Evolutionary conservation across 257 asterid species (phyloP).

Genomic region (Nicotiana tomentosiformis): DNA sequence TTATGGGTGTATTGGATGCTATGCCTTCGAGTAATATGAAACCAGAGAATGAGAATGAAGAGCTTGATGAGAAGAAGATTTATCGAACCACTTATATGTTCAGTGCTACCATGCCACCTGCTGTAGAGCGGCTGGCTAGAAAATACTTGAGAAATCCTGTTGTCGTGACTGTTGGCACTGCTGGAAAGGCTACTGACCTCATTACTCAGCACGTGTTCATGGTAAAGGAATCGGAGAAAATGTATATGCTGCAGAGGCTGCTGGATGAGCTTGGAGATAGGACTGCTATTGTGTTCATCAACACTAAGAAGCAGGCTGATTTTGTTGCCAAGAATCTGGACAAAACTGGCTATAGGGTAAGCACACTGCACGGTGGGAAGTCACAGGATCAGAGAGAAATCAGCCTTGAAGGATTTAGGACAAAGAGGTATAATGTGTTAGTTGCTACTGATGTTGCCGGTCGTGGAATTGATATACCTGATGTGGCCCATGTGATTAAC

Average conservation of each 20-base stretch:
- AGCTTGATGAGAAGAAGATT: slow-evolving; percentile 50
- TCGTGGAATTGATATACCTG: slow-evolving; percentile 63
- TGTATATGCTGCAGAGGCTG: slow-evolving; percentile 38
- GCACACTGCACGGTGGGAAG: slow-evolving; percentile 63
- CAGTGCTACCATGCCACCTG: slow-evolving; percentile 59
- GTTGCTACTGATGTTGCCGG: slow-evolving; percentile 68
- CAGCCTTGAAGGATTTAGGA: slow-evolving; percentile 57
- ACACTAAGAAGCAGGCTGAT: slow-evolving; percentile 52
- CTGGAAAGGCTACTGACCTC: slow-evolving; percentile 55
- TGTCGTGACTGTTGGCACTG: slow-evolving; percentile 51
- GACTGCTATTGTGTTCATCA: slow-evolving; percentile 57
- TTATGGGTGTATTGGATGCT: slow-evolving; percentile 48
- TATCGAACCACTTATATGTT: slow-evolving; percentile 59
- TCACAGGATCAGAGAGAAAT: slow-evolving; percentile 57
- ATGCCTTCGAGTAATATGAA: slow-evolving; percentile 63
- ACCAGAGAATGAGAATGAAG: slow-evolving; percentile 60
- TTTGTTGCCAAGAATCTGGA: slow-evolving; percentile 38
- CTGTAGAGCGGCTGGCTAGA: slow-evolving; percentile 57
- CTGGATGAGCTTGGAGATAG: slow-evolving; percentile 51
- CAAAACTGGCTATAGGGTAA: slow-evolving; percentile 43
- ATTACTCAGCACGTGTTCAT: slow-evolving; percentile 48
- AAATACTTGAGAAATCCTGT: slow-evolving; percentile 61
- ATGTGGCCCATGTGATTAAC: slow-evolving; percentile 56
- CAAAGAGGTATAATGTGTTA: slow-evolving; percentile 47
- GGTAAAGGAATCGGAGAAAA: slow-evolving; percentile 48